phyloP scores from a whole-genome alignment of 1,139 yeast species.

The Pichia sp. region DNA sequence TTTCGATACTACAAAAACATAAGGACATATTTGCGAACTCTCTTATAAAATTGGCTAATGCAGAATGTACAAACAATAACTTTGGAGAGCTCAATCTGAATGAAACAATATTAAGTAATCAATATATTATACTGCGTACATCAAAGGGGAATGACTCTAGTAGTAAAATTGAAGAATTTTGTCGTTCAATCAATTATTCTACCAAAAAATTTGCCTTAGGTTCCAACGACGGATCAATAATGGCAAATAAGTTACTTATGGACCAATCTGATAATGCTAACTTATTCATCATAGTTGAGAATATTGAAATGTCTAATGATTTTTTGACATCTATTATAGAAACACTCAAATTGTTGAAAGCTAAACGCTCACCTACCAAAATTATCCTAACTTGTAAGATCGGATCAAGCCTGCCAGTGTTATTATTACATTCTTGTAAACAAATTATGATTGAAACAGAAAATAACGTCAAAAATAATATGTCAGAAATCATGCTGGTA shows the following conservation, averaged over 20 bases:
- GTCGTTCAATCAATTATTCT: constrained; percentile 24
- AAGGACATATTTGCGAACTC: constrained; percentile 24
- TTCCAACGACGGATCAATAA: constrained; percentile 53
- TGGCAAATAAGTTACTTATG: constrained; percentile 48
- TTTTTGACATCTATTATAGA: constrained; percentile 56
- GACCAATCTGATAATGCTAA: constrained; percentile 36
- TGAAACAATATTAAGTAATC: constrained; percentile 4
- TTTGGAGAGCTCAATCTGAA: constrained; percentile 1
- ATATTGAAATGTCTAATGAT: constrained; percentile 59
- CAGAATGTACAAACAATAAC: not conserved
- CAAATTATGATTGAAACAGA: constrained; percentile 53
- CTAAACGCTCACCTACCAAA: constrained; percentile 17
- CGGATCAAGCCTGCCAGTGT: constrained; percentile 43
- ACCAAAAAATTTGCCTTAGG: constrained; percentile 63
- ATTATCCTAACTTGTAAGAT: constrained; percentile 54
- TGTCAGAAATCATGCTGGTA: constrained; percentile 26
- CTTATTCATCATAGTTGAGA: constrained; percentile 68
- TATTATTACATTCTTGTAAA: constrained; percentile 44
- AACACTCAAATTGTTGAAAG: constrained; percentile 27
- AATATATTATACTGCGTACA: constrained; percentile 42
- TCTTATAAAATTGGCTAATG: constrained; percentile 19
- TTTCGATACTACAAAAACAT: constrained; percentile 45
- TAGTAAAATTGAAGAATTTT: constrained; percentile 40
- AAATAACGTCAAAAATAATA: constrained; percentile 44
- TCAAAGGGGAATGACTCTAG: constrained; percentile 65